Evolutionary conservation across 2,329 filamentous ascomycete species (phyloP).

Genomic region (Cercospora beticola): DNA sequence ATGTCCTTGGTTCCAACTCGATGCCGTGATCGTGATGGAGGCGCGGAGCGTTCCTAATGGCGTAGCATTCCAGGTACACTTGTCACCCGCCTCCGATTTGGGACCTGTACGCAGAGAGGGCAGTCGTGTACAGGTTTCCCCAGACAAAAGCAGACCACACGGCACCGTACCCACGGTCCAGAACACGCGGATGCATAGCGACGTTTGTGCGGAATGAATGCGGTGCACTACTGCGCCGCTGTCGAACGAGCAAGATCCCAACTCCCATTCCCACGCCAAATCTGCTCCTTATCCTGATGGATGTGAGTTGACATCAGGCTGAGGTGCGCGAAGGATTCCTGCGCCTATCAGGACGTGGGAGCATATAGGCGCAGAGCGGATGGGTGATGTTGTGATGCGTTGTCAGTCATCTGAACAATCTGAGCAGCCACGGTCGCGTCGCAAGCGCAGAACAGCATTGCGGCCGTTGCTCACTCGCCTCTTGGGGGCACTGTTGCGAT

Average conservation of each 20-base stretch:
- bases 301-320: background rate
- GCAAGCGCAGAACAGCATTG: constrained; percentile 13
- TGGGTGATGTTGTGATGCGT: constrained; percentile 12
- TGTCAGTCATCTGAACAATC: constrained; percentile 20
- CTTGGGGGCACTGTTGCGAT: constrained; percentile 1
- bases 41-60: constrained; percentile 3
- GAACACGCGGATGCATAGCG: background rate
- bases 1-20: background rate
- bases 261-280: background rate
- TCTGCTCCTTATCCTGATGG: background rate
- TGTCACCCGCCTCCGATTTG: background rate
- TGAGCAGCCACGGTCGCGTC: constrained; percentile 15
- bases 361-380: constrained; percentile 7
- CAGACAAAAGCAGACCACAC: background rate
- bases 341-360: constrained; percentile 9
- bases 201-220: background rate
- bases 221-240: background rate
- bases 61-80: constrained; percentile 10
- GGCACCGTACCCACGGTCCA: background rate
- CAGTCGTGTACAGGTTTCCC: background rate
- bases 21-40: constrained; percentile 2
- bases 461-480: background rate
- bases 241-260: background rate
- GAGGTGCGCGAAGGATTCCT: background rate
- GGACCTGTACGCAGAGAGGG: background rate